Evolutionary conservation across 1,284 basidiomycete genomes (phyloP).

Genomic region (Ganoderma meredithae): DNA sequence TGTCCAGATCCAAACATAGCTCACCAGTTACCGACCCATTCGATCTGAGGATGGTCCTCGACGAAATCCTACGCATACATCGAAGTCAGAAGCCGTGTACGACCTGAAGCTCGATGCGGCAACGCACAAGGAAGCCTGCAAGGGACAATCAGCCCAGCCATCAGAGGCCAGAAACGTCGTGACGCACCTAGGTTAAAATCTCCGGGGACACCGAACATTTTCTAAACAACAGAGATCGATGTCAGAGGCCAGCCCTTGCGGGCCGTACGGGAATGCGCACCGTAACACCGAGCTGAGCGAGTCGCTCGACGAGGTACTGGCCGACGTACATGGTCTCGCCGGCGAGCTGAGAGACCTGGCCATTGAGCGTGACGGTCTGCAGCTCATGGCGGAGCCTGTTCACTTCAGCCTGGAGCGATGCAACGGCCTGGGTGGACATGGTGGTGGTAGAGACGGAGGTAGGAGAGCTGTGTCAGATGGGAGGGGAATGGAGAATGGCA

Average conservation of each 20-base stretch:
- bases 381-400: constrained; percentile 62
- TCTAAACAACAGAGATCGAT: constrained; percentile 44
- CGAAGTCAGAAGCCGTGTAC: constrained; percentile 2
- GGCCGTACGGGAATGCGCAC: constrained; percentile 47
- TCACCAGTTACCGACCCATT: constrained; percentile 93
- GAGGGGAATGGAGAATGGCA: constrained; percentile 15
- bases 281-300: constrained; percentile 72
- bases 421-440: constrained; percentile 38
- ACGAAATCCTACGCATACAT: constrained; percentile 70
- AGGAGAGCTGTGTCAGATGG: constrained; percentile 8
- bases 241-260: not conserved
- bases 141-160: not conserved
- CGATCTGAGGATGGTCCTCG: constrained; percentile 80
- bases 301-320: constrained; percentile 74
- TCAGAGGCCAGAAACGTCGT: not conserved
- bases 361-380: constrained; percentile 47
- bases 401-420: constrained; percentile 57
- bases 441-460: constrained; percentile 9
- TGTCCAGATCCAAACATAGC: constrained; percentile 4
- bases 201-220: constrained; percentile 90
- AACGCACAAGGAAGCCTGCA: constrained; percentile 61
- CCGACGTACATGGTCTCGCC: constrained; percentile 64
- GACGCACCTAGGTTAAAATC: constrained; percentile 87
- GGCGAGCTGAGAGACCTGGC: constrained; percentile 39
- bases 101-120: not conserved